phyloP scores from a whole-genome alignment of 306 rosid species.

The Lotus japonicus region DNA sequence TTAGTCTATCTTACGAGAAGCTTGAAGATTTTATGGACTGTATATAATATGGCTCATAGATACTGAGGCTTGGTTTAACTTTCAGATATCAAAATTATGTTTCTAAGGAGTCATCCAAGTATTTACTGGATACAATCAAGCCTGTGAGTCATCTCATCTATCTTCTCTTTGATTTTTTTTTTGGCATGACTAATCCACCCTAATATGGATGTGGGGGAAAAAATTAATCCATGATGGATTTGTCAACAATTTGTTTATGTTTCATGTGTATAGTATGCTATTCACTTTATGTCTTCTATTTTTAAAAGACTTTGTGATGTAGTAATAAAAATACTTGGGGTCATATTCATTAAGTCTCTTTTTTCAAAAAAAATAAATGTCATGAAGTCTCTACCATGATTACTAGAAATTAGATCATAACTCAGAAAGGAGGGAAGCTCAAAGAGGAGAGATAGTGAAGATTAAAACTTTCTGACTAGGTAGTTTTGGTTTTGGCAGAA shows the following conservation, averaged over 20 bases:
- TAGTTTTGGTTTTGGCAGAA: conserved; percentile 41
- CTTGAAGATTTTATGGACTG: neutral
- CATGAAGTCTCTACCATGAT: neutral
- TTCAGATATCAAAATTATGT: conserved; percentile 68
- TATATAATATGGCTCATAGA: neutral
- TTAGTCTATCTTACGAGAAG: conserved; percentile 19
- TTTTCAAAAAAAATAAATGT: too few relatives aligned
- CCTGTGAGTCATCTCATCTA: conserved; percentile 46
- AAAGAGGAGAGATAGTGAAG: neutral
- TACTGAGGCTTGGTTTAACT: conserved; percentile 17
- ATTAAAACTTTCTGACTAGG: conserved; percentile 12
- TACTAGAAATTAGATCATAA: neutral
- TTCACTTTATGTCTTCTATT: conserved; percentile 3
- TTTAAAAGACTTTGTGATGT: neutral
- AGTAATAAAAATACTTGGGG: neutral
- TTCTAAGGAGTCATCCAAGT: conserved; percentile 46
- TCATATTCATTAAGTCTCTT: conserved; percentile 3
- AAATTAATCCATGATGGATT: neutral
- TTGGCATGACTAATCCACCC: conserved; percentile 13
- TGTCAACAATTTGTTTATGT: neutral
- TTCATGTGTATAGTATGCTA: neutral
- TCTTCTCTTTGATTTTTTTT: conserved; percentile 7
- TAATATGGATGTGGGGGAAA: neutral
- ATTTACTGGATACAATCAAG: conserved; percentile 46
- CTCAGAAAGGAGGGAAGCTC: neutral